Evolutionary conservation across 2,329 filamentous ascomycete species (phyloP).

Genomic region (Calonectria hawksworthii): DNA sequence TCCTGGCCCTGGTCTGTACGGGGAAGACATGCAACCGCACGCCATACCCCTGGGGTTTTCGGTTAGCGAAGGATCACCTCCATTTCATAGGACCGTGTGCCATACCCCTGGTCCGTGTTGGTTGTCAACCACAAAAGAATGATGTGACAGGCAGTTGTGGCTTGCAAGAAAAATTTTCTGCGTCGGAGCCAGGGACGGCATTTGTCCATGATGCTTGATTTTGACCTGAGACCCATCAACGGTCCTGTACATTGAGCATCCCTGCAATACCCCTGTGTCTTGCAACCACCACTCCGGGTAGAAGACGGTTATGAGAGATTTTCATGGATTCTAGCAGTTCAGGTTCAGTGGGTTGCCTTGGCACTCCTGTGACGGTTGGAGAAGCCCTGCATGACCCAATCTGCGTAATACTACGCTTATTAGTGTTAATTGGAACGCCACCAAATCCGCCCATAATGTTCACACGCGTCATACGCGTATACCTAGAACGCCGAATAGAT

Average conservation of each 20-base stretch:
- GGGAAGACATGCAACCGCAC: not conserved
- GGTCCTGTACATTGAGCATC: not conserved
- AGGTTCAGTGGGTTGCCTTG: no score
- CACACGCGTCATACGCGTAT: not conserved
- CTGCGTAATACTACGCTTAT: no score
- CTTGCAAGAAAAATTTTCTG: not conserved
- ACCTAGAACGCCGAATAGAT: not conserved
- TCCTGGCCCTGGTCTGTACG: not conserved
- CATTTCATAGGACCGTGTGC: not conserved
- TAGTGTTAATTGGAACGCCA: no score
- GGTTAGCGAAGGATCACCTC: not conserved
- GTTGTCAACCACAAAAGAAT: not conserved
- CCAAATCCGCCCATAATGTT: not conserved
- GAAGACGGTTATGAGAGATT: not conserved
- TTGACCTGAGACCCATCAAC: not conserved
- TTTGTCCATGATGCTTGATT: not conserved
- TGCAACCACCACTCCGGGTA: not conserved
- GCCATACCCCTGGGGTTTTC: not conserved
- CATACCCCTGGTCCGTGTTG: not conserved
- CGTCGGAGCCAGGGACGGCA: not conserved
- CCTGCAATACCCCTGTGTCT: not conserved
- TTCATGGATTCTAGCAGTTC: not conserved
- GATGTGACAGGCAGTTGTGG: conserved; percentile 3
- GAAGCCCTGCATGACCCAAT: not conserved
- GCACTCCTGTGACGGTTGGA: not conserved